Conservation (phyloP, 495 filamentous ascomycete genomes). For the Penicillium ochrochloron region DNA sequence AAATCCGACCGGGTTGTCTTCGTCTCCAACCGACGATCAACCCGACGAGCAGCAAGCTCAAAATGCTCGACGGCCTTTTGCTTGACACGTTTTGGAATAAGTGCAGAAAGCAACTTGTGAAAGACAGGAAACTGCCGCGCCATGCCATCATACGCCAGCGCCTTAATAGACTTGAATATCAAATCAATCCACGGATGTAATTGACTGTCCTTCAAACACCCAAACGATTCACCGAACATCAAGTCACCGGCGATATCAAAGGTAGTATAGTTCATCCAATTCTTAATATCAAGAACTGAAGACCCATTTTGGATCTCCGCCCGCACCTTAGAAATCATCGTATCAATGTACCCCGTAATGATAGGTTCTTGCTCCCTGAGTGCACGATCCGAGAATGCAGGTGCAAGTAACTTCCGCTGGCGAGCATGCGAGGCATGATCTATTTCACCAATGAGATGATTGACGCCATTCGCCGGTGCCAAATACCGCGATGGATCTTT, state of each 20-base stretch:
- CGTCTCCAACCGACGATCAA: conserved; percentile 26
- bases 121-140: conserved; percentile 40
- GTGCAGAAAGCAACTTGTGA: conserved; percentile 10
- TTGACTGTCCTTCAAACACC: conserved; percentile 45
- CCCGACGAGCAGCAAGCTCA: conserved; percentile 29
- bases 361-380: conserved; percentile 43
- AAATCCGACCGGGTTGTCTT: conserved; percentile 30
- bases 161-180: conserved; percentile 43
- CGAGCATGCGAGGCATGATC: conserved; percentile 39
- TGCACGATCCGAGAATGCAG: conserved; percentile 54
- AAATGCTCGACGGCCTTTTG: conserved; percentile 29
- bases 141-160: conserved; percentile 23
- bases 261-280: conserved; percentile 43
- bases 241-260: conserved; percentile 57
- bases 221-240: conserved; percentile 56
- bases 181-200: conserved; percentile 54
- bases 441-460: conserved; percentile 27
- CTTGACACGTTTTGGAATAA: conserved; percentile 21
- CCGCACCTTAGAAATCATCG: conserved; percentile 40
- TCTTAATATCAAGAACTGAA: conserved; percentile 26
- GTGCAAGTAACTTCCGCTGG: conserved; percentile 44
- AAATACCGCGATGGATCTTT: conserved; percentile 32
- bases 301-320: conserved; percentile 6
- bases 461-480: conserved; percentile 29
- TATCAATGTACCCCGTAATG: conserved; percentile 45